Conservation (phyloP, 2,329 filamentous ascomycete species). For the Talaromyces funiculosus region DNA sequence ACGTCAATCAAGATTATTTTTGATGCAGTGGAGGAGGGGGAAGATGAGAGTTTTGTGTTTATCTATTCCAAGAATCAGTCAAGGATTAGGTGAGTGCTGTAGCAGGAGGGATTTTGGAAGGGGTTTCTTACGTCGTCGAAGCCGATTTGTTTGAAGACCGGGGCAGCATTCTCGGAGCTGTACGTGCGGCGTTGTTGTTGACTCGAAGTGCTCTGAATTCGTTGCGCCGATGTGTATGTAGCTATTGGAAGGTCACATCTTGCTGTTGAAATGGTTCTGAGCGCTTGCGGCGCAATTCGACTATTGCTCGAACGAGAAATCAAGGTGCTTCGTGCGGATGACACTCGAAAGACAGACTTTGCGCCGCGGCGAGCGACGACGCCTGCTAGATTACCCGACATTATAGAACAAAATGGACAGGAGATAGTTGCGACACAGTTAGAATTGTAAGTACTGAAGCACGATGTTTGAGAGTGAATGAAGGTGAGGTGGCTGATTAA, state of each 20-base stretch:
- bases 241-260: background rate
- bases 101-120: background rate
- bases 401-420: background rate
- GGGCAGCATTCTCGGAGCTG: slow-evolving; percentile 2
- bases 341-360: background rate
- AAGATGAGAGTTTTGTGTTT: slow-evolving; percentile 19
- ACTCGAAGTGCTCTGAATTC: background rate
- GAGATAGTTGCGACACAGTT: too few species aligned
- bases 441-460: too few species aligned
- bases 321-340: slow-evolving; percentile 1
- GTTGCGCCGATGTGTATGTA: background rate
- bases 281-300: background rate
- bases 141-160: slow-evolving; percentile 24
- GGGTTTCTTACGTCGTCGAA: slow-evolving; percentile 31
- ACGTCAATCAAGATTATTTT: slow-evolving; percentile 41
- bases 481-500: background rate
- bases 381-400: background rate
- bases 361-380: slow-evolving; percentile 9
- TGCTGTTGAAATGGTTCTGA: background rate
- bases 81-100: slow-evolving; percentile 1
- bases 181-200: background rate
- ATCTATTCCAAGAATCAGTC: slow-evolving; percentile 27
- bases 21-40: slow-evolving; percentile 26
- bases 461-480: background rate
- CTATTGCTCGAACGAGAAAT: background rate